Percentiles rank a stretch among this genome's conserved stretches.
Evolutionary conservation across 78 protist species (phyloP).

Genomic region (Chrysochromulina parva): DNA sequence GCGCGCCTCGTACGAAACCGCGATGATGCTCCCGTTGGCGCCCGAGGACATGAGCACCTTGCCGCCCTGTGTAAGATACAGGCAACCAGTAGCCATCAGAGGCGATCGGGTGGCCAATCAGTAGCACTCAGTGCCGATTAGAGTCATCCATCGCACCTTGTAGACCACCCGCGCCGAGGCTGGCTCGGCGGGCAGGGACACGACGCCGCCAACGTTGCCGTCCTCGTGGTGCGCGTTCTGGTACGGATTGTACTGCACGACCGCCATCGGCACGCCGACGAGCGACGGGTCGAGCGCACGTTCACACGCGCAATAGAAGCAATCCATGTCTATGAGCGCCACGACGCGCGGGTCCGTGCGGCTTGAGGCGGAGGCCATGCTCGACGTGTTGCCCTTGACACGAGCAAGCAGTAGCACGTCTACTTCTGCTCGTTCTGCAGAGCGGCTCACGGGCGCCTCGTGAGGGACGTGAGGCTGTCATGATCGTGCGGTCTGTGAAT

Average conservation of each 20-base stretch:
- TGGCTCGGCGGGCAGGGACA: not conserved
- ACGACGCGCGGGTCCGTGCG: not conserved
- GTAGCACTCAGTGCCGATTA: too few species aligned
- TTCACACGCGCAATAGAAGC: constrained; percentile 45
- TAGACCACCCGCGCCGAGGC: not conserved
- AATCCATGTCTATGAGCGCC: constrained; percentile 42
- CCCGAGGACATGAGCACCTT: not conserved
- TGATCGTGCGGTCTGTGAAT: too few species aligned
- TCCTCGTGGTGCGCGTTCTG: not conserved
- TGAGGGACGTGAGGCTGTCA: too few species aligned
- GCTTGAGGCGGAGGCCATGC: too few species aligned
- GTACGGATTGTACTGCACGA: constrained; percentile 41
- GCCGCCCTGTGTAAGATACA: not conserved
- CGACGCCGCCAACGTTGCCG: not conserved
- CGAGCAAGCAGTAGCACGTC: too few species aligned
- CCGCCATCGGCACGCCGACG: constrained; percentile 32
- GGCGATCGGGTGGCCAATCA: too few species aligned
- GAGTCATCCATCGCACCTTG: too few species aligned
- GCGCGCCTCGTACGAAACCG: constrained; percentile 44
- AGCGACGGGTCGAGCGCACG: constrained; percentile 18
- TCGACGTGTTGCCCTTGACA: too few species aligned
- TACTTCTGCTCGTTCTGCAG: too few species aligned
- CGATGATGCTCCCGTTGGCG: constrained; percentile 29
- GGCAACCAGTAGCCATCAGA: too few species aligned
- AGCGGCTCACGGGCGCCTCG: too few species aligned